phyloP scores from a whole-genome alignment of 78 protist genomes.

The Dictyostelium brefeldianum region DNA sequence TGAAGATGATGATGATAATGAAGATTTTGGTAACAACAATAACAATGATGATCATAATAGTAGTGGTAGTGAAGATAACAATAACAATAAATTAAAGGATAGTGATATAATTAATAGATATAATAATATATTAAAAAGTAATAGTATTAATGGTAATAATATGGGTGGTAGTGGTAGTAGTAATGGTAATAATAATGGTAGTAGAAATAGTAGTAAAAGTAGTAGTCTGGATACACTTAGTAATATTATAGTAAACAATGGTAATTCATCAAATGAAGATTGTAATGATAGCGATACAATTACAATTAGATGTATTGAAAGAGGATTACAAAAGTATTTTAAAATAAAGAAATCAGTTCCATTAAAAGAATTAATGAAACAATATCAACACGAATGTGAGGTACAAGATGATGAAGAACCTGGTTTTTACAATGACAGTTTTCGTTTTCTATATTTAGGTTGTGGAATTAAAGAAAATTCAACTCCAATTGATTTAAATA shows the following conservation, averaged over 20 bases:
- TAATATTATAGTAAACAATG: not conserved
- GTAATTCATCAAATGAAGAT: not conserved
- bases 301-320: conserved; percentile 12
- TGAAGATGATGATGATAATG: not conserved
- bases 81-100: too few species aligned
- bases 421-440: not conserved
- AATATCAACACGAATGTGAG: not conserved
- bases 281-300: not conserved
- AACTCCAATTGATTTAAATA: not conserved
- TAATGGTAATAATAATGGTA: not conserved
- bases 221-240: not conserved
- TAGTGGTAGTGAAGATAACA: too few species aligned
- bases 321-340: conserved; percentile 5
- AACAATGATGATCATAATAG: not conserved
- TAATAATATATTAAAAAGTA: too few species aligned
- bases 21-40: not conserved
- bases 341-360: conserved; percentile 1
- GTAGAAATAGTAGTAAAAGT: not conserved
- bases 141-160: too few species aligned
- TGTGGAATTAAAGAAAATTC: conserved; percentile 4
- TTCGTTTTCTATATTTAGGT: not conserved
- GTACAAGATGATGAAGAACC: conserved; percentile 2
- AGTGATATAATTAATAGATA: too few species aligned
- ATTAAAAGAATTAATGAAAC: not conserved
- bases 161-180: not conserved